Evolutionary conservation across 202 grass and related monocot genomes (phyloP).

Genomic region (Alloteropsis angusta): DNA sequence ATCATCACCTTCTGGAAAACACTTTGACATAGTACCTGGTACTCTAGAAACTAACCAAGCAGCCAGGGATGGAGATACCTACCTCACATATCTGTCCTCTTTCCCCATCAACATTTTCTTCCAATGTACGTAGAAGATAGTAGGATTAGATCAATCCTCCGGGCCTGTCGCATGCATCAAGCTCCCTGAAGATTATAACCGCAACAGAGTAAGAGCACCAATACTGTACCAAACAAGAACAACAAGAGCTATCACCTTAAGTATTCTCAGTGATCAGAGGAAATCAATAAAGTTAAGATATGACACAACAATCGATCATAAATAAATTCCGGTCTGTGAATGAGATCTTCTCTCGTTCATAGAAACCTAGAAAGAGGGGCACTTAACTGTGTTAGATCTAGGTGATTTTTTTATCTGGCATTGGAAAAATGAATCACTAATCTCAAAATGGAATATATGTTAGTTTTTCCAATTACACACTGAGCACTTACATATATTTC

Average conservation of each 20-base stretch:
- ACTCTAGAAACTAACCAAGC: slow-evolving; percentile 6
- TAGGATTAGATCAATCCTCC: background rate
- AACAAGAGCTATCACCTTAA: background rate
- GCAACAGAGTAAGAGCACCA: background rate
- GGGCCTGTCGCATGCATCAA: background rate
- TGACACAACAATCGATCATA: background rate
- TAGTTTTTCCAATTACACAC: background rate
- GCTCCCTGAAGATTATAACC: slow-evolving; percentile 9
- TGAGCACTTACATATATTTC: background rate
- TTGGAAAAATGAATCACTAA: background rate
- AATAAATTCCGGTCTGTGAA: too few species aligned
- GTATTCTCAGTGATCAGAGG: background rate
- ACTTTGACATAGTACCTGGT: background rate
- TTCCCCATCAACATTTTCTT: slow-evolving; percentile 21
- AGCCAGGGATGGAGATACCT: background rate
- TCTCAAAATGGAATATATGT: background rate
- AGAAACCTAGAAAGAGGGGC: too few species aligned
- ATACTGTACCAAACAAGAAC: background rate
- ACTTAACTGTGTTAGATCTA: too few species aligned
- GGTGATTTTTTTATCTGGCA: background rate
- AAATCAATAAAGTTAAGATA: background rate
- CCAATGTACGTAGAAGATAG: background rate
- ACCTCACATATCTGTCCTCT: slow-evolving; percentile 48
- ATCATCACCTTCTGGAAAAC: background rate
- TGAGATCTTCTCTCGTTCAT: too few species aligned